Base-by-base conservation (phyloP, 2,329 filamentous ascomycete genomes). In the Alternaria tenuissima region DNA sequence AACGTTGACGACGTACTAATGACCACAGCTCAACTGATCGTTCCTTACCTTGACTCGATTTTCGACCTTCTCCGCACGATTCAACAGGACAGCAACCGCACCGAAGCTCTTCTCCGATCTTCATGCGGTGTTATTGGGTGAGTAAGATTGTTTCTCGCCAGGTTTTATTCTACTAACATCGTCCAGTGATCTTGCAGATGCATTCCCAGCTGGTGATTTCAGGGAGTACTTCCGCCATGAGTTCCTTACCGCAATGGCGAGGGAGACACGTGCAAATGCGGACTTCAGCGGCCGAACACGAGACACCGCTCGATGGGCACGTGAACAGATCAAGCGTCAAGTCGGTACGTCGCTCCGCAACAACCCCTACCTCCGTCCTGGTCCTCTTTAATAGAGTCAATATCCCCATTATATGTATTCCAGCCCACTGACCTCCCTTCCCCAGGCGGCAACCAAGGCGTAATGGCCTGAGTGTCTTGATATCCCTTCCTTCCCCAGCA, bases 101-200 rank as follows among this genome's bases (percentile, higher is more conserved):
- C 93, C 74, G 95, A 99, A 81, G 89, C 91, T 36, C 85, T 99
- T 49, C 90, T 98, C 85, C 88, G 95, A 69, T 92, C 94, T n/a
- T 88, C 91, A 8, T 98, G 98, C 92, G 95, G 95, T 79, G 94
- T 98, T 56, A 92, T 99, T 81, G 95, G 94, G 93, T 96, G 87
- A 41, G 52, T 20, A n/a, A n/a, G 16, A 28, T n/a, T 0, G 55
- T 39, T 69, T 64, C 65, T 34, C n/a, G 9, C 32, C 26, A 38
- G 34, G 7, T 22, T 22, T 12, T 44, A 8, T 14, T 16, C 20
- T 39, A 57, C 80, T 87, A 76, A 85, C 75, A 14, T 7, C 28
- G 7, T 12, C 7, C 67, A 96, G 94, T 83, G 95, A 99, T 77
- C 86, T 99, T 66, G 93, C 94, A 49, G 94, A 98, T 74, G 89